These are phyloP conservation scores for Mixia osmundae DNA, from an alignment of 1,284 basidiomycete genomes.

Conservation along the genomic window DNA sequence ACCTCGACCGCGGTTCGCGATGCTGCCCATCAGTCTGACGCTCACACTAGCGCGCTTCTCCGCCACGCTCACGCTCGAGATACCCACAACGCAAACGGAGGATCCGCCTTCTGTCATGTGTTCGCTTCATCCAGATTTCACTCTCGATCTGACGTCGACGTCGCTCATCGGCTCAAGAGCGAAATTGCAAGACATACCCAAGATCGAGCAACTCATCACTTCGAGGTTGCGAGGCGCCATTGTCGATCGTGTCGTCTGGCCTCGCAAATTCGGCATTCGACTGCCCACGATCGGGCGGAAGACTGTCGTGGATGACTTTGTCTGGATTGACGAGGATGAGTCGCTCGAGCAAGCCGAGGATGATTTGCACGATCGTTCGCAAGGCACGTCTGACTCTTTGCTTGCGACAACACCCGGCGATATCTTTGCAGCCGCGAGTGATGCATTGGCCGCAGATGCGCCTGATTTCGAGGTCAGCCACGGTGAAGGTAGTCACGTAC, in stretches of 20 bases:
- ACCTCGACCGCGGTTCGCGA: slow-evolving; percentile 31
- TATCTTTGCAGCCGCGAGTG: too few species aligned
- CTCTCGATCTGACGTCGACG: slow-evolving; percentile 29
- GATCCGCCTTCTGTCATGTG: slow-evolving; percentile 21
- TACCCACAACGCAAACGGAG: too few species aligned
- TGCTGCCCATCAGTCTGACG: slow-evolving; percentile 30
- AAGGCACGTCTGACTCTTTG: too few species aligned
- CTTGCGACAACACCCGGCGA: too few species aligned
- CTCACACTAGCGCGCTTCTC: slow-evolving; percentile 30
- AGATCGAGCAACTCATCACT: slow-evolving; percentile 33
- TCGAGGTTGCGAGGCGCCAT: slow-evolving; percentile 28
- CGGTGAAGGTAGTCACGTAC: too few species aligned
- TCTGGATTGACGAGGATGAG: too few species aligned
- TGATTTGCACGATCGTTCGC: too few species aligned
- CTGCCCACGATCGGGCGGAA: too few species aligned
- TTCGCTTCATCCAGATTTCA: slow-evolving; percentile 32
- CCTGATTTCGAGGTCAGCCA: too few species aligned
- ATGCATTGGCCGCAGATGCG: too few species aligned
- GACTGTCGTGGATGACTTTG: too few species aligned
- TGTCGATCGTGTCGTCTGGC: slow-evolving; percentile 29
- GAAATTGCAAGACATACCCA: slow-evolving; percentile 34
- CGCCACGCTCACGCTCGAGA: slow-evolving; percentile 25
- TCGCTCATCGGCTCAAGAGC: slow-evolving; percentile 31
- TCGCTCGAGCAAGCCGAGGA: too few species aligned
- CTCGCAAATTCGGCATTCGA: slow-evolving; percentile 25